phyloP scores from a whole-genome alignment of 257 asterid species.

The Lithospermum erythrorhizon region DNA sequence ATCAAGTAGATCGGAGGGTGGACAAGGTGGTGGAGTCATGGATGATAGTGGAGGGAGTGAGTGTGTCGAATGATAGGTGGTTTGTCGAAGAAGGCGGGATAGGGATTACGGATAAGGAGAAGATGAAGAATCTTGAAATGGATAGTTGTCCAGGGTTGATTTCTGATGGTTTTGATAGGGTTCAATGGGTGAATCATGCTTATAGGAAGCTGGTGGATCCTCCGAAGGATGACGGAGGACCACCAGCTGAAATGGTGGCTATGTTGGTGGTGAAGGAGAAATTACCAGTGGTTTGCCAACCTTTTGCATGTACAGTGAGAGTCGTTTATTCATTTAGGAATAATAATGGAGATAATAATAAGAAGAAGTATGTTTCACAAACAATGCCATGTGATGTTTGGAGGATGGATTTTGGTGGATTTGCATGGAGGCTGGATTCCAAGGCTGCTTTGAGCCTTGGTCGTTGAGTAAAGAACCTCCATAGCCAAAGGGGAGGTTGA shows the following conservation, averaged over 20 bases:
- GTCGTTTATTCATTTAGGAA: slow-evolving; percentile 20
- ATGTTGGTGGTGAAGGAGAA: slow-evolving; percentile 29
- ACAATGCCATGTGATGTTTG: slow-evolving; percentile 49
- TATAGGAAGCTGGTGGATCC: slow-evolving; percentile 28
- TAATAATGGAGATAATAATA: not conserved
- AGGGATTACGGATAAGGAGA: slow-evolving; percentile 32
- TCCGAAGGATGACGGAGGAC: slow-evolving; percentile 4
- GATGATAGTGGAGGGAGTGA: slow-evolving; percentile 31
- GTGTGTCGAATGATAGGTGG: slow-evolving; percentile 13
- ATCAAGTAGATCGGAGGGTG: slow-evolving; percentile 17
- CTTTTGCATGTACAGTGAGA: slow-evolving; percentile 41
- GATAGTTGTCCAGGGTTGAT: slow-evolving; percentile 37
- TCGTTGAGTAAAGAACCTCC: not conserved
- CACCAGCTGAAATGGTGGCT: slow-evolving; percentile 13
- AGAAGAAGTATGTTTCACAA: slow-evolving; percentile 19
- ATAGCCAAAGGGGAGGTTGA: not conserved
- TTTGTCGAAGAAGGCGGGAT: slow-evolving; percentile 10
- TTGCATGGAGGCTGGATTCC: slow-evolving; percentile 46
- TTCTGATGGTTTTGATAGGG: slow-evolving; percentile 28
- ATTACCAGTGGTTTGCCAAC: slow-evolving; percentile 9
- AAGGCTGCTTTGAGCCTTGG: slow-evolving; percentile 34
- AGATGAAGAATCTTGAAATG: slow-evolving; percentile 22
- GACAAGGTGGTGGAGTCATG: slow-evolving; percentile 29
- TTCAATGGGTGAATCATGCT: slow-evolving; percentile 34
- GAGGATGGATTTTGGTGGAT: slow-evolving; percentile 47